phyloP scores from a whole-genome alignment of 805 yeast species.

The Yamadazyma akitaensis region DNA sequence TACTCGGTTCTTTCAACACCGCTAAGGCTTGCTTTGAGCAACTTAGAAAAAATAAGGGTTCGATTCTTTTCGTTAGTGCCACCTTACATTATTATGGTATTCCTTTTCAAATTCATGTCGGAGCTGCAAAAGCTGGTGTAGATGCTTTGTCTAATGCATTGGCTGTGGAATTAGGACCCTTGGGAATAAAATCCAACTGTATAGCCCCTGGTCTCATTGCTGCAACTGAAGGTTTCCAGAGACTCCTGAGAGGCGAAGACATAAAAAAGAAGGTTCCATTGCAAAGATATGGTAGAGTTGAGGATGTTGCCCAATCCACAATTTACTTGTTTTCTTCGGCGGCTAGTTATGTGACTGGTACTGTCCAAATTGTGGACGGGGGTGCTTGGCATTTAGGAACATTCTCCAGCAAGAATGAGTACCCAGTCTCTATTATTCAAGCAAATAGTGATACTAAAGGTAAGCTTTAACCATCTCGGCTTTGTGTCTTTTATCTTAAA shows the following conservation, averaged over 20 bases:
- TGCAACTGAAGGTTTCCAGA: slow-evolving; percentile 77
- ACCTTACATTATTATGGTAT: slow-evolving; percentile 44
- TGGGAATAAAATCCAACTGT: slow-evolving; percentile 78
- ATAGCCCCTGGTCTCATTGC: slow-evolving; percentile 90
- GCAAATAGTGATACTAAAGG: slow-evolving; percentile 7
- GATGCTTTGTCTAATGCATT: slow-evolving; percentile 81
- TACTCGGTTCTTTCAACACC: slow-evolving; percentile 41
- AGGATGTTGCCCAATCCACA: slow-evolving; percentile 85
- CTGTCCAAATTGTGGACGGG: slow-evolving; percentile 81
- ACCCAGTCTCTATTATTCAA: slow-evolving; percentile 29
- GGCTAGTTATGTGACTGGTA: slow-evolving; percentile 74
- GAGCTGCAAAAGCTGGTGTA: slow-evolving; percentile 96
- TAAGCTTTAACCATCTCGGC: slow-evolving; percentile 2
- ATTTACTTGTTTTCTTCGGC: slow-evolving; percentile 81
- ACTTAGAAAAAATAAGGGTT: slow-evolving; percentile 38
- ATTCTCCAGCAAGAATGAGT: slow-evolving; percentile 16
- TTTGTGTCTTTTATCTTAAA: no score
- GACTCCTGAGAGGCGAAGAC: slow-evolving; percentile 37
- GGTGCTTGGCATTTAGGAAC: slow-evolving; percentile 78
- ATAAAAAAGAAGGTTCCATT: slow-evolving; percentile 51
- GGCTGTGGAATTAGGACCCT: slow-evolving; percentile 88
- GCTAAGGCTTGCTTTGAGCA: slow-evolving; percentile 38
- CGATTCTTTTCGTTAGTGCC: slow-evolving; percentile 46
- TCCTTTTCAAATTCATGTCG: slow-evolving; percentile 74
- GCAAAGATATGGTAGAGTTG: slow-evolving; percentile 63